Base-by-base conservation (phyloP, 768 basidiomycete genomes). In the Lactarius evosmus region DNA sequence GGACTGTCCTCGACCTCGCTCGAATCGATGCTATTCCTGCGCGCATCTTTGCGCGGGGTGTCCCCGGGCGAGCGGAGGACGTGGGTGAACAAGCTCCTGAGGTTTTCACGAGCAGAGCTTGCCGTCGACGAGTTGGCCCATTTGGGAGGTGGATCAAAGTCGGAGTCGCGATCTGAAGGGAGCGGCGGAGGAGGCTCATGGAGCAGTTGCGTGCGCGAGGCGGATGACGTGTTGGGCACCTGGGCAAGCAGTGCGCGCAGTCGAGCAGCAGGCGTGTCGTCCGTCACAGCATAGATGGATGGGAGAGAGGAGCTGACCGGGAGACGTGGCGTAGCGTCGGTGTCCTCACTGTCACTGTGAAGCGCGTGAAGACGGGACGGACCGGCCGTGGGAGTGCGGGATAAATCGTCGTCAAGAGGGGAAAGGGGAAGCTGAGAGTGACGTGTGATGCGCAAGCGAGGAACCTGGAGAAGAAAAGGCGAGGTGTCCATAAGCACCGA, bases 1-100 rank as follows among this genome's bases (percentile, higher is more conserved):
- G 68, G 68, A 25, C 66, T 69, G n/a, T 69, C 68, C 51, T 67
- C 66, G n/a, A 67, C 66, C 62, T 64, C 68, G 60, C 68, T 67
- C 51, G 40, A 53, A 44, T 69, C 68, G n/a, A 69, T 67, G 60
- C 68, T 69, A 44, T 69, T 69, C 40, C 68, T 60, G 38, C 68
- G 58, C 19, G 29, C 53, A 19, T 32, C 29, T 34, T 59, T 63
- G 25, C 63, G 54, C 29, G 63, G 63, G n/a, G 56, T 58, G 41
- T 60, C 56, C 19, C 66, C 60, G 19, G 67, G 56, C 12, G 49
- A 40, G 32, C 66, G 66, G 19, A 67, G 62, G 29, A 56, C 68
- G 17, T 67, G 58, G n/a, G 62, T 56, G 54, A 69, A 61, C 36
- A 69, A 33, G 33, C 60, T 61, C 56, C 33, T 61, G 50, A 67